Conservation (phyloP, 495 filamentous ascomycete species). For the Tuber microsphaerosporum region DNA sequence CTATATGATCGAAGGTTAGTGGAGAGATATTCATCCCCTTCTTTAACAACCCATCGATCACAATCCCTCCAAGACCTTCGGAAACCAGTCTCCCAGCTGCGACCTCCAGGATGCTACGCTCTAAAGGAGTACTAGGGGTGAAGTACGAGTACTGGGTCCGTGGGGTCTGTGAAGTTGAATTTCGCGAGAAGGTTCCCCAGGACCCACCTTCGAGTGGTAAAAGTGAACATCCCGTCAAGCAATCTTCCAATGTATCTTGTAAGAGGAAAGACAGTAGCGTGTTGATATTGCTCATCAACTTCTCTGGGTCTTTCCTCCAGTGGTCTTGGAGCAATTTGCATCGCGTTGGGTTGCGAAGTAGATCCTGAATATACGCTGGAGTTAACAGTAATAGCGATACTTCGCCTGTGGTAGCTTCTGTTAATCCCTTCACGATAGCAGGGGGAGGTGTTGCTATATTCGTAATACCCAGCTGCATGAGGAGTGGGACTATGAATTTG, state of each 20-base stretch:
- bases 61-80: not conserved
- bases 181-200: slow-evolving; percentile 15
- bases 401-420: not conserved
- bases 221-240: slow-evolving; percentile 15
- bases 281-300: slow-evolving; percentile 14
- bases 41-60: slow-evolving; percentile 3
- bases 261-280: not conserved
- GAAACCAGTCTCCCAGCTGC: slow-evolving; percentile 8
- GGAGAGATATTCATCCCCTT: slow-evolving; percentile 17
- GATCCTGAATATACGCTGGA: slow-evolving; percentile 10
- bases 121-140: not conserved
- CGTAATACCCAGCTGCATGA: slow-evolving; percentile 9
- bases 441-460: too few relatives aligned
- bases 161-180: not conserved
- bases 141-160: too few relatives aligned
- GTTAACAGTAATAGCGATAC: slow-evolving; percentile 11
- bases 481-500: slow-evolving; percentile 19
- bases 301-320: slow-evolving; percentile 11
- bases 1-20: slow-evolving; percentile 21
- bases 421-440: not conserved
- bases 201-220: slow-evolving; percentile 14
- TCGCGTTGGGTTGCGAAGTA: slow-evolving; percentile 1
- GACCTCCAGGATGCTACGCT: slow-evolving; percentile 12
- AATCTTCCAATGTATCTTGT: not conserved
- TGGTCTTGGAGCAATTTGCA: slow-evolving; percentile 8